Evolutionary conservation across 2,329 filamentous ascomycete species (phyloP), one percentile per base, ranked within the genome.

Genomic region (Emericellopsis atlantica): DNA sequence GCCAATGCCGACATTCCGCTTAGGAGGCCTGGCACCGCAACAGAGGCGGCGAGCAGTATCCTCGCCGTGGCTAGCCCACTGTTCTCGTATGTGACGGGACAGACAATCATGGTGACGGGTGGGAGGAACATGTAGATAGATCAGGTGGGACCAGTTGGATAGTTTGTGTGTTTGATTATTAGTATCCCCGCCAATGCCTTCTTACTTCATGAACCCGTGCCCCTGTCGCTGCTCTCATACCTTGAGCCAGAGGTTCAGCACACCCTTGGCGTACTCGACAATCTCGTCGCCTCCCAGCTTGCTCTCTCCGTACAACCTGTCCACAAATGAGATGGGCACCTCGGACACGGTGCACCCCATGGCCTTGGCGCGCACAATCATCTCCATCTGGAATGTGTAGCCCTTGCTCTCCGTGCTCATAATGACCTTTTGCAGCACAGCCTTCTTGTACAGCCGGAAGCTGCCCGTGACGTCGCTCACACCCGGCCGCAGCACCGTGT

Each of bases 331-430:
- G 51, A 98, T 98, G 11, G 92, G 92, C 45, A 95, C 90, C 71
- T 98, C 92, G 14, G 85, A 86, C 26, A 98, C 90, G 32, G 81
- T 84, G 67, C 78, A 94, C 1, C 92, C 90, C 85, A 95, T 89
- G 14, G 84, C 85, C 76, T 95, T 95, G 29, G 92, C 92, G 46
- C 89, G 75, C 8, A 96, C 90, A 81, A 95, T 96, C 79, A 98
- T 84, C 73, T 95, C 90, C 92, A 98, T 98, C 77, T 98, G 92
- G 72, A 98, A 98, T 33, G 84, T 90, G 62, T 96, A 98, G 3
- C 92, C 92, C 68, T 96, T 95, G 59, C 86, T 92, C 72, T 95
- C 83, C 8, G 88, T 95, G 63, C 76, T 86, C 55, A 74, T 70
- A 53, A 98, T 95, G 44, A 45, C 87, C 70, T 86, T 89, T 61